phyloP scores from a whole-genome alignment of 2,329 filamentous ascomycete species.

The Alternaria conjuncta region DNA sequence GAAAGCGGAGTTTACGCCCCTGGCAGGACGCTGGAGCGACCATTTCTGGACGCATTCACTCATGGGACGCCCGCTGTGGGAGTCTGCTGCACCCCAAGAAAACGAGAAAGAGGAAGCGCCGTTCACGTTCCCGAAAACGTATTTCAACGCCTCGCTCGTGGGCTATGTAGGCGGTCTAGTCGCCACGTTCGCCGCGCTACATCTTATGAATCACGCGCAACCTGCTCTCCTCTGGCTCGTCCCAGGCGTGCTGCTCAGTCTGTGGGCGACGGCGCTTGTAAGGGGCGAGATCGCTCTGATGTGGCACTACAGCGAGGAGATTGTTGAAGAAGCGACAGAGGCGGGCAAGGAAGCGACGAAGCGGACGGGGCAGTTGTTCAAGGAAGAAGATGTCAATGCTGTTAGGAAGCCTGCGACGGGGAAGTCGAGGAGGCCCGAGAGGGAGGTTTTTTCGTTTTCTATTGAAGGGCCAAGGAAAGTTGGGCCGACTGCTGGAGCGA shows the following conservation, averaged over 20 bases:
- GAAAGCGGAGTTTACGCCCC: constrained; percentile 52
- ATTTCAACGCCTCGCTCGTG: constrained; percentile 77
- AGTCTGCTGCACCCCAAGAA: background rate
- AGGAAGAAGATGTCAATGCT: constrained; percentile 7
- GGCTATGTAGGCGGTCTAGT: constrained; percentile 84
- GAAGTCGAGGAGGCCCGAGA: constrained; percentile 21
- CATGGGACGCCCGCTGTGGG: constrained; percentile 35
- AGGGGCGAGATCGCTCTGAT: constrained; percentile 76
- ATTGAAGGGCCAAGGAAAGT: constrained; percentile 42
- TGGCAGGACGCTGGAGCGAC: constrained; percentile 81
- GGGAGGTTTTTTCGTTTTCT: constrained; percentile 46
- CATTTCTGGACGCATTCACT: constrained; percentile 72
- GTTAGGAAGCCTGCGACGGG: constrained; percentile 11
- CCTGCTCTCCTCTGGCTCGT: constrained; percentile 93
- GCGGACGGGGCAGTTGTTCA: constrained; percentile 8
- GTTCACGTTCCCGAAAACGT: constrained; percentile 75
- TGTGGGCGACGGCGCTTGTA: constrained; percentile 75
- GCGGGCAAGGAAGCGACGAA: constrained; percentile 1
- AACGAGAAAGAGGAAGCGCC: constrained; percentile 30
- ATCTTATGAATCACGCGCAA: constrained; percentile 80
- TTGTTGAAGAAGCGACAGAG: constrained; percentile 45
- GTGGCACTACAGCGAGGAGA: constrained; percentile 80
- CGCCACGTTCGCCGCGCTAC: constrained; percentile 76
- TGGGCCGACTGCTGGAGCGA: constrained; percentile 16
- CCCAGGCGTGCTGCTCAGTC: constrained; percentile 75